Evolutionary conservation across 352 stramenopile species (phyloP), one percentile per base, ranked within the genome.

Genomic region (Phytophthora boehmeriae): DNA sequence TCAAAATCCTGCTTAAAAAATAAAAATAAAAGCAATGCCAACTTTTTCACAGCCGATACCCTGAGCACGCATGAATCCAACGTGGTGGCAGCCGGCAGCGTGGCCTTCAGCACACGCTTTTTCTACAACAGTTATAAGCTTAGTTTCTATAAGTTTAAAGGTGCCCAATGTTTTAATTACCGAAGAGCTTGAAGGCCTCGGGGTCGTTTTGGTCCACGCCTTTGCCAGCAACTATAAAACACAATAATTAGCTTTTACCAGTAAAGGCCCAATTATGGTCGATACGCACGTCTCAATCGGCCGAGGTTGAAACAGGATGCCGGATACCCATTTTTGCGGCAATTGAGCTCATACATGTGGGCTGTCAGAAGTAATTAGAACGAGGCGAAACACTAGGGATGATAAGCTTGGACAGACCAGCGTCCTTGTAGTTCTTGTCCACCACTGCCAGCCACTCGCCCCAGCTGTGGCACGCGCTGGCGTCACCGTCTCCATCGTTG

Each of bases 291-390:
- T 50, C 87, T 88, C 20, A 96, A 76, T 8, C 86, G 79, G 4
- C 88, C 88, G 42, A 95, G 78, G 58, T 95, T 95, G 64, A 96
- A 96, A 54, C 88, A 96, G 23, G 88, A 96, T 43, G 86, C 86
- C 1, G 78, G 59, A 59, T 95, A 94, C 23, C 71, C 70, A 53
- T 90, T 93, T 72, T 90, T 90, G 45, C 71, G 73, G 67, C 88
- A 96, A 62, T 96, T 96, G 50, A 87, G 74, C 67, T 88, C 68
- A 61, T 93, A 95, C 75, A 93, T 88, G 11, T 72, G 69, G 20
- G 79, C 86, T 92, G n/a, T 17, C 56, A 17, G 41, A 28, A 25
- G 9, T 4, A 28, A 22, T 17, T n/a, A n/a, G n/a, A n/a, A n/a
- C n/a, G n/a, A n/a, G n/a, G n/a, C n/a, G n/a, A n/a, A n/a, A 48